Base-by-base conservation (phyloP, 352 stramenopile genomes). In the Phytopythium helicoides region DNA sequence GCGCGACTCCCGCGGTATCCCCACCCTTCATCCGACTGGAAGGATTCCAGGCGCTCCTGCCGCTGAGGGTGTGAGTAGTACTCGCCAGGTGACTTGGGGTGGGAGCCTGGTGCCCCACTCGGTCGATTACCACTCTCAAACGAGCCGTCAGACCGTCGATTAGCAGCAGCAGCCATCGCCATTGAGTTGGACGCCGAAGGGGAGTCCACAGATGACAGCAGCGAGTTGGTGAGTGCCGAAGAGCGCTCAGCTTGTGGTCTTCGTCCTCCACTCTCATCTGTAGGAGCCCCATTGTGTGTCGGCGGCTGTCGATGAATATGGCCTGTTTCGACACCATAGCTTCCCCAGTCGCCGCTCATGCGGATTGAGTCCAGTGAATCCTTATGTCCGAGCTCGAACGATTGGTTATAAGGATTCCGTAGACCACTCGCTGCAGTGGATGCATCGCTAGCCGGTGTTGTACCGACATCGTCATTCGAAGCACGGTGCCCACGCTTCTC, bases 351-450 rank as follows among this genome's bases (percentile, higher is more conserved):
- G 19, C 28, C 15, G 12, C 46, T 52, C 46, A 52, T 52, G n/a
- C 46, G 46, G 12, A 52, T 39, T 19, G 28, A 39, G 11, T 52
- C 46, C 10, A 28, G 15, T 19, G 46, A 52, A 19, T 52, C 46
- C 28, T 40, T 40, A 28, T 33, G 12, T 12, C 46, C 46, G 12
- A 52, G 26, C 31, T 52, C 46, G 31, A 52, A 52, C 19, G 46
- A 52, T 6, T 52, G 46, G 46, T 21, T 52, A 33, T 41, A 52
- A n/a, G 46, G 46, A 18, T 41, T 41, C 31, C 31, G n/a, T 15
- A 40, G 18, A 31, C 28, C 44, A 10, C 44, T 49, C 6, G 37
- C 7, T 11, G 44, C 26, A 9, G 44, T 49, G 4, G 44, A 38
- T n/a, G 26, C 44, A 11, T 49, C 44, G 11, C 44, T 49, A 9